phyloP scores from a whole-genome alignment of 805 yeast genomes.

The Pichia kluyveri region DNA sequence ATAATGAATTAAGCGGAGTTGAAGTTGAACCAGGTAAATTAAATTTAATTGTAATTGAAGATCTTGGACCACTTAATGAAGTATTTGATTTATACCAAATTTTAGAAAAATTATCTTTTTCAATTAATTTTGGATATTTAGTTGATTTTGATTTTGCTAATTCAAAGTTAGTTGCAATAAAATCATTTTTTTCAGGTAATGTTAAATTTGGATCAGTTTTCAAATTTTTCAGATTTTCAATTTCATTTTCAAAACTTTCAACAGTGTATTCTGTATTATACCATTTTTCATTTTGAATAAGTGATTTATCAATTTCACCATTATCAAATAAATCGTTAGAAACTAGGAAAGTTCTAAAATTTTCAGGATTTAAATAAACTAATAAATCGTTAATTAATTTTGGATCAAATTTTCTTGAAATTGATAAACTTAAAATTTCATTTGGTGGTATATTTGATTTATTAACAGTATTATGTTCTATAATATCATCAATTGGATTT shows the following conservation, averaged over 20 bases:
- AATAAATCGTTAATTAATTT: slow-evolving; percentile 41
- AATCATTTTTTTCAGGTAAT: slow-evolving; percentile 68
- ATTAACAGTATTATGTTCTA: neutral
- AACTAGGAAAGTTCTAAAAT: slow-evolving; percentile 50
- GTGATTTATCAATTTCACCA: slow-evolving; percentile 21
- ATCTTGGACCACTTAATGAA: slow-evolving; percentile 81
- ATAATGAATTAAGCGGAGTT: slow-evolving; percentile 49
- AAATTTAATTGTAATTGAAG: slow-evolving; percentile 54
- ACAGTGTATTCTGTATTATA: slow-evolving; percentile 77
- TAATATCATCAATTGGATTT: slow-evolving; percentile 8
- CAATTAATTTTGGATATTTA: slow-evolving; percentile 52
- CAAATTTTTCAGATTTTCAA: slow-evolving; percentile 24
- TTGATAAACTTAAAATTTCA: slow-evolving; percentile 47
- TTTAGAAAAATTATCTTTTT: slow-evolving; percentile 40
- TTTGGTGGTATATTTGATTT: slow-evolving; percentile 48
- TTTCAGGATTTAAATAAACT: slow-evolving; percentile 42
- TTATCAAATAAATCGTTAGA: slow-evolving; percentile 40
- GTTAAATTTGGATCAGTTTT: slow-evolving; percentile 29
- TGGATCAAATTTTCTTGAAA: slow-evolving; percentile 49
- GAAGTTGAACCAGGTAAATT: slow-evolving; percentile 55
- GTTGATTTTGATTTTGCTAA: slow-evolving; percentile 38
- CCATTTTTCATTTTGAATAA: slow-evolving; percentile 62
- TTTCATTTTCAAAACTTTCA: slow-evolving; percentile 30
- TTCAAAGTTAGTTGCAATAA: slow-evolving; percentile 70
- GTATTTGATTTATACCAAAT: slow-evolving; percentile 91